Evolutionary conservation across 2,329 filamentous ascomycete genomes (phyloP), one percentile per base, ranked within the genome.

Genomic region (Neoascochyta sp.): DNA sequence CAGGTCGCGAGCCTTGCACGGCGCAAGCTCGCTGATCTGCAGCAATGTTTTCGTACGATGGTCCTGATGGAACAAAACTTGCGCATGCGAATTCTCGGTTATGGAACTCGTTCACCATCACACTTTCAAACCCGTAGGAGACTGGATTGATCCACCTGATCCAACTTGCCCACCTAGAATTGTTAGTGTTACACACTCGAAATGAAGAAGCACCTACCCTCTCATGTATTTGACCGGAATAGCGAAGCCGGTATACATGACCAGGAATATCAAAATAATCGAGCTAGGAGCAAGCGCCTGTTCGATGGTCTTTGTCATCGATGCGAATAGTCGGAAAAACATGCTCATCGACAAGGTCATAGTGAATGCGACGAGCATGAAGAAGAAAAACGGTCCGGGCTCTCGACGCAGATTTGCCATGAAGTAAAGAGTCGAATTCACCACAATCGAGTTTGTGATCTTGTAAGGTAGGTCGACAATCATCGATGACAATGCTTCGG

Each of bases 381-480:
- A 93, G 63, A 85, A 81, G 70, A 94, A 94, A 69, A 90, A 94
- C 0, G 80, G 64, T 0, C 79, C 81, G 0, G 83, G 65, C 32
- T 81, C 78, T 22, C 84, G 74, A 24, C 82, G 76, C 18, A 95
- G 67, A 40, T 86, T 81, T 0, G 83, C 80, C 76, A 94, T 80
- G 64, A 94, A 94, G 65, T 94, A 94, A 3, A 94, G 64, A 1
- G 76, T 72, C 8, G 85, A 34, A 57, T 93, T 90, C 67, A 93
- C 90, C 5, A 76, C 60, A 41, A 90, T 70, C 1, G 76, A 65
- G 43, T 85, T 86, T 4, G 62, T 18, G 5, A 92, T 60, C 60
- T 89, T 93, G 62, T 84, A 83, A 0, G 87, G 87, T 59, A 92
- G 62, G 48, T 94, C 88, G 40, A 76, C 80, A 11, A 94, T 62